A percentile compares a stretch with the other conserved stretches of the same genome.
Evolutionary conservation across 148 eudicot species (phyloP).

Genomic region (Polygonum aviculare): DNA sequence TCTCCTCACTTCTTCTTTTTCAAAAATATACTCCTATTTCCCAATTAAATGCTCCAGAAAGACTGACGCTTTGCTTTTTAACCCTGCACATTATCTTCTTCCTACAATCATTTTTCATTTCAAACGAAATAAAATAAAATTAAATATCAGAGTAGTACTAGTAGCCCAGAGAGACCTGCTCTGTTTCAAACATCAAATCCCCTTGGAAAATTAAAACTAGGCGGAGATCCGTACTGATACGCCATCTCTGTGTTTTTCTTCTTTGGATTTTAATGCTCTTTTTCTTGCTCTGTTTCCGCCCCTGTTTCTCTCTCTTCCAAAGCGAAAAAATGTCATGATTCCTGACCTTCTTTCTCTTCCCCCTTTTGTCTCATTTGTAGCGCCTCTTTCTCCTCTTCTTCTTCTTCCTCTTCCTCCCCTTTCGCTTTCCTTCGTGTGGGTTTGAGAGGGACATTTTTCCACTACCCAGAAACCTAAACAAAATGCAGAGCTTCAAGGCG

Average conservation of each 20-base stretch:
- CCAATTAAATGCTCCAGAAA: neutral
- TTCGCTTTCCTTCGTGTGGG: neutral
- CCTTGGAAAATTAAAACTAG: conserved; percentile 10
- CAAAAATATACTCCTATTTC: neutral
- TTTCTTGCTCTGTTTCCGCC: conserved; percentile 1
- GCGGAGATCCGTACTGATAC: conserved; percentile 13
- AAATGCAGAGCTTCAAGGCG: conserved; percentile 46
- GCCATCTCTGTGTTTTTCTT: conserved; percentile 5
- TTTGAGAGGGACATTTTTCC: neutral
- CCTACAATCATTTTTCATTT: neutral
- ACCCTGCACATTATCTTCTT: neutral
- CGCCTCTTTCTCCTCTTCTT: neutral
- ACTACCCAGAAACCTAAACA: neutral
- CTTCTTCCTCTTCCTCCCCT: neutral
- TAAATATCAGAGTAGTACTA: neutral
- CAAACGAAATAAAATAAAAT: too few species aligned
- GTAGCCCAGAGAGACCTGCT: neutral
- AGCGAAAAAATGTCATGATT: conserved; percentile 1
- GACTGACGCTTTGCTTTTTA: neutral
- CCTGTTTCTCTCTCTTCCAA: neutral
- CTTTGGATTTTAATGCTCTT: conserved; percentile 5
- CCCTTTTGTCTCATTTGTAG: neutral
- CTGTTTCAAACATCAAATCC: conserved; percentile 12
- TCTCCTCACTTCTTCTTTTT: neutral
- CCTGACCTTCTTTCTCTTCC: neutral